Conservation (phyloP, 2,329 filamentous ascomycete species). For the Madurella fahalii region DNA sequence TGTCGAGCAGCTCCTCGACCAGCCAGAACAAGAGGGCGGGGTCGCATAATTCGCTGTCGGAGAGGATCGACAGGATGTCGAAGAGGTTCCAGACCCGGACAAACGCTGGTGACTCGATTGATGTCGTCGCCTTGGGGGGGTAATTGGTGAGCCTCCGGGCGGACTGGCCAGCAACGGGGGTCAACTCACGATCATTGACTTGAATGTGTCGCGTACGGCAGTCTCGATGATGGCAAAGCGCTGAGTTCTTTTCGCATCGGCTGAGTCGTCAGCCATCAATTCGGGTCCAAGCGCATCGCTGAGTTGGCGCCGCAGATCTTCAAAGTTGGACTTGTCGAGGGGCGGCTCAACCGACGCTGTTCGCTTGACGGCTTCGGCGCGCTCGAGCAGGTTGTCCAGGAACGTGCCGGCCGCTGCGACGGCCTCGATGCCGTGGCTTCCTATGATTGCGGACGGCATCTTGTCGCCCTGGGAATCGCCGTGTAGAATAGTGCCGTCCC, state of each 20-base stretch:
- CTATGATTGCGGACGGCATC: conserved; percentile 48
- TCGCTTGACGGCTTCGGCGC: conserved; percentile 57
- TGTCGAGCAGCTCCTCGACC: conserved; percentile 91
- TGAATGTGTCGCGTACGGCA: conserved; percentile 76
- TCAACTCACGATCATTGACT: conserved; percentile 65
- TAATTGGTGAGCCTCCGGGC: conserved; percentile 23
- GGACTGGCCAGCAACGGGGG: conserved; percentile 2
- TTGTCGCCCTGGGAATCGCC: conserved; percentile 13
- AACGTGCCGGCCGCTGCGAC: conserved; percentile 52
- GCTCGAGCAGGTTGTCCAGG: conserved; percentile 54
- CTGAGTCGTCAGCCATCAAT: conserved; percentile 27
- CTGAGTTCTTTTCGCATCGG: conserved; percentile 42
- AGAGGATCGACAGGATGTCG: conserved; percentile 84
- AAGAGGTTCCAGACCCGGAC: conserved; percentile 88
- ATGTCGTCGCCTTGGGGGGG: conserved; percentile 58
- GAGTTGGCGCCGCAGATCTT: conserved; percentile 45
- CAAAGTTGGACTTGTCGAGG: conserved; percentile 65
- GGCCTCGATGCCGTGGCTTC: conserved; percentile 47
- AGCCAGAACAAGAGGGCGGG: conserved; percentile 82
- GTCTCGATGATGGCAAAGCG: conserved; percentile 75
- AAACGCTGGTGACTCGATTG: conserved; percentile 74
- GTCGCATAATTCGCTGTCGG: conserved; percentile 74
- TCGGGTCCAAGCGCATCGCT: conserved; percentile 37
- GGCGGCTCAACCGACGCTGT: conserved; percentile 65
- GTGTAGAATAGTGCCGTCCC: neutral